Percentiles rank a stretch among this genome's conserved stretches.
Conservation (phyloP, 306 rosid genomes). For the Dryas alaskensis region DNA sequence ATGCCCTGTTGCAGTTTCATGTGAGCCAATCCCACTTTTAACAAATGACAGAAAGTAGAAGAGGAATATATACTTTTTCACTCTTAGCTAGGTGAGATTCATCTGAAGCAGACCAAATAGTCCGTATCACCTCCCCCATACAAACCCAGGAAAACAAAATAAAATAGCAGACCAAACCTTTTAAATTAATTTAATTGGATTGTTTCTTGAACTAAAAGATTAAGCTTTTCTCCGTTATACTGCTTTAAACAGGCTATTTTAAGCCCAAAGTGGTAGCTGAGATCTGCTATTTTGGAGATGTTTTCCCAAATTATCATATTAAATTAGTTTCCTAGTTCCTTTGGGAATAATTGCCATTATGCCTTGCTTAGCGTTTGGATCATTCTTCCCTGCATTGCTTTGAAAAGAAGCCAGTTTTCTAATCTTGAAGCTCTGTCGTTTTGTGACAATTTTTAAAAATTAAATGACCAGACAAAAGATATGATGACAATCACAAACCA, state of each 20-base stretch:
- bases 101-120: slow-evolving; percentile 6
- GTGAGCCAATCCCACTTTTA: neutral
- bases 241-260: slow-evolving; percentile 5
- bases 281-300: neutral
- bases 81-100: neutral
- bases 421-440: neutral
- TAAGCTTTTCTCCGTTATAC: slow-evolving; percentile 10
- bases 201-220: slow-evolving; percentile 7
- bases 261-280: slow-evolving; percentile 15
- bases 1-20: neutral
- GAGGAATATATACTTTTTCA: slow-evolving; percentile 5
- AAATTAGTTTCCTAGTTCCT: neutral
- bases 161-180: neutral
- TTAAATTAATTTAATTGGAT: neutral
- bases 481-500: neutral
- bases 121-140: neutral
- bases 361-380: slow-evolving; percentile 16
- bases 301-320: neutral
- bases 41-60: neutral
- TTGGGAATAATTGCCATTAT: slow-evolving; percentile 9
- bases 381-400: neutral
- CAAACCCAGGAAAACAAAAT: neutral
- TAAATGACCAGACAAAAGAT: neutral
- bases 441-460: neutral
- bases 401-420: neutral